Base-by-base conservation (phyloP, 495 filamentous ascomycete species). In the Penicillium fimorum region DNA sequence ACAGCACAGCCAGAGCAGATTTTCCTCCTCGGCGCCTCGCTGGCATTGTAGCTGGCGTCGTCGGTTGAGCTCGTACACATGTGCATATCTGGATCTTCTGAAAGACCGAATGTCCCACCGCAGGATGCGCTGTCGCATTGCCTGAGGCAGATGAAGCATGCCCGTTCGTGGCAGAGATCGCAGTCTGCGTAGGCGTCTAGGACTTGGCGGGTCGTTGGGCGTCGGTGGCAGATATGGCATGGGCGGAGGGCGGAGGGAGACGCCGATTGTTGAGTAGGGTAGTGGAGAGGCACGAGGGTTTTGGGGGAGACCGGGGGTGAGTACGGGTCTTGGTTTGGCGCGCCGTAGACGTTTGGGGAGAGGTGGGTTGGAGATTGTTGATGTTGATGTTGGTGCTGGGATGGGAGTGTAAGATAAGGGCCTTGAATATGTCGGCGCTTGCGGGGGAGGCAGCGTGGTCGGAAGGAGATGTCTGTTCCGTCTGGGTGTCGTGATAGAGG, bases 81-180 rank as follows among this genome's bases (percentile, higher is more conserved):
- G 38, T 37, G 50, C 18, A 20, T 41, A 35, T 32, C 40, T 32
- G 4, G 32, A 15, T 29, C 15, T 18, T 22, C 12, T 8, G 41
- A 1, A 0, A 33, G 29, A 22, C 27, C 48, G 15, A 24, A 38
- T 5, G 46, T 53, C 2, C 63, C 61, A n/a, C 53, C 44, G 53
- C 74, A 78, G 40, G 62, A 47, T 17, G 51, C 15, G 9, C 67
- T 64, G 51, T 76, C 70, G 56, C 80, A 83, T 48, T 78, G 70
- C 38, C 80, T 69, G 17, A 83, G 68, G 65, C 79, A 83, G 44
- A 83, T 76, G 53, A 74, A 81, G 57, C 80, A 83, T 15, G 76
- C 75, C 32, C 80, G 66, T 35, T 76, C 52, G 15, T 64, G 68
- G 52, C 80, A 83, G 5, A 77, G 55, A 55, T 78, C 73, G 58